Evolutionary conservation across 305 asterid species (phyloP), one percentile per base, ranked within the genome.

Genomic region (Fraxinus baroniana): DNA sequence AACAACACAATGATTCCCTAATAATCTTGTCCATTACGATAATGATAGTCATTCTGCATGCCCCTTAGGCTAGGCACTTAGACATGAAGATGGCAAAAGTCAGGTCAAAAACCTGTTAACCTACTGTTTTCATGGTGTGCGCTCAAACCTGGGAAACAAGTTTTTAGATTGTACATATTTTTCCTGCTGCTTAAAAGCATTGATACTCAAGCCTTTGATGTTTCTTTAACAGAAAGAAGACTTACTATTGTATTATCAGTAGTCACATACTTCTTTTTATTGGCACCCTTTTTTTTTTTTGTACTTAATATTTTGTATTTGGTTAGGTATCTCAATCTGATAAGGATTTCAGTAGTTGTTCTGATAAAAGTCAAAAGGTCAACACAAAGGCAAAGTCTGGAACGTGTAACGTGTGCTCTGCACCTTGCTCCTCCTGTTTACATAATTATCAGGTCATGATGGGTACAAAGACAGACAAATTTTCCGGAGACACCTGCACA

Each of bases 401-500:
- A 86, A 84, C 91, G 71, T 92, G 95, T 88, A 89, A 88, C 82
- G 90, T 89, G 82, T 95, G 95, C 83, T 90, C 93, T 85, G 87
- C 92, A 37, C 93, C 94, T 82, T 91, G 92, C 88, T 87, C 93
- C 37, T 89, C 95, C 77, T 95, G 93, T 86, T 90, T 90, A 85
- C 91, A 89, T 89, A 83, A 86, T 68, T 86, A 78, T 86, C 91
- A 89, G 85, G 84, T 66, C 80, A 78, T 81, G 70, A 82, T 92
- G 94, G 92, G 90, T 84, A 85, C 94, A 83, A 90, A 83, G 46
- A 22, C 84, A 57, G 95, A 90, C 81, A 95, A 93, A 80, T 86
- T 83, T 79, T 91, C 92, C 75, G 93, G 93, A 82, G 97, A 90
- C 86, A 85, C 87, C 64, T 89, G 89, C 87, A 82, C 89, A 81